Evolutionary conservation across 2,329 filamentous ascomycete species (phyloP).

Genomic region (Calonectria pteridis): DNA sequence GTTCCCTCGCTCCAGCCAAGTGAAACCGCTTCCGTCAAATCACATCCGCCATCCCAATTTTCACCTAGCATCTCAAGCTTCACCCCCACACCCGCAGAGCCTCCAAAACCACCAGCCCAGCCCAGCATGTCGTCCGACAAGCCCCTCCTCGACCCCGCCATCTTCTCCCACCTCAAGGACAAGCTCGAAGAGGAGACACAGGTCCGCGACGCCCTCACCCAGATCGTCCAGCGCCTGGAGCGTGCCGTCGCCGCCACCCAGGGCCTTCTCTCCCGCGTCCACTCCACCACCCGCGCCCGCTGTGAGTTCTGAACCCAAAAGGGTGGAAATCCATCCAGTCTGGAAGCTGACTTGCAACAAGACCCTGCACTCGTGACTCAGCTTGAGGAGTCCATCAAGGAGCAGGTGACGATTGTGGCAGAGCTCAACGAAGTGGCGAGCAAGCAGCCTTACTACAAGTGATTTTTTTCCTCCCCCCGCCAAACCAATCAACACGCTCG

Average conservation of each 20-base stretch:
- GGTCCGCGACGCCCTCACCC: constrained; percentile 85
- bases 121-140: constrained; percentile 49
- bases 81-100: constrained; percentile 25
- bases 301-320: constrained; percentile 53
- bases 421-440: constrained; percentile 81
- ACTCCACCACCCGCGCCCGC: constrained; percentile 80
- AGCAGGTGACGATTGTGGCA: constrained; percentile 77
- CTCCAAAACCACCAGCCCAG: constrained; percentile 19
- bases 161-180: constrained; percentile 88
- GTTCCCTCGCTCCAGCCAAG: not conserved
- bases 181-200: constrained; percentile 90
- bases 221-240: constrained; percentile 85
- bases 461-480: constrained; percentile 34
- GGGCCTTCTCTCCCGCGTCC: constrained; percentile 87
- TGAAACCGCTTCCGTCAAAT: not conserved
- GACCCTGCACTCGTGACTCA: constrained; percentile 77
- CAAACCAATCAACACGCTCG: not conserved
- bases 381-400: constrained; percentile 77
- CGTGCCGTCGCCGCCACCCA: constrained; percentile 85
- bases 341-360: constrained; percentile 10
- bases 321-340: not conserved
- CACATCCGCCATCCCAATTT: constrained; percentile 14
- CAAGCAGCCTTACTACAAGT: constrained; percentile 97
- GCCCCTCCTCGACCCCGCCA: constrained; percentile 75
- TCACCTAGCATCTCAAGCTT: constrained; percentile 18